A percentile compares a stretch with the other conserved stretches of the same genome.
These are phyloP conservation scores for Suzukiozyma palmioleophila DNA, from an alignment of 1,139 yeast species.

Conservation along the genomic window DNA sequence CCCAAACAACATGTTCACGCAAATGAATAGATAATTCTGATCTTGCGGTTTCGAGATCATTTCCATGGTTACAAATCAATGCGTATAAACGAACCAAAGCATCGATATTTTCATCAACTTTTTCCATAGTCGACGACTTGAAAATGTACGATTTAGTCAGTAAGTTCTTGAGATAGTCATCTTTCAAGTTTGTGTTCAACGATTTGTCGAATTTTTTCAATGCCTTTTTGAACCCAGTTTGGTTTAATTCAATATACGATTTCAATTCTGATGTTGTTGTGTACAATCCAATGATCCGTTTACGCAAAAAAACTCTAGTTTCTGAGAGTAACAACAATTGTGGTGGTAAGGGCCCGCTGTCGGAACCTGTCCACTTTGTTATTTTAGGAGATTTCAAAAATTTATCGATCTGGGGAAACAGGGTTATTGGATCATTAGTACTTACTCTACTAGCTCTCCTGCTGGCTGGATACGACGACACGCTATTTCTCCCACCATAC, in stretches of 20 bases:
- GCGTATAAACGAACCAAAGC: conserved; percentile 36
- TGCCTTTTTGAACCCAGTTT: conserved; percentile 65
- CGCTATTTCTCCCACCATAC: conserved; percentile 1
- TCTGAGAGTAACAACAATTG: conserved; percentile 39
- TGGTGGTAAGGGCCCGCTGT: conserved; percentile 31
- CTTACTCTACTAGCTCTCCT: conserved; percentile 8
- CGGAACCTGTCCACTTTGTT: conserved; percentile 31
- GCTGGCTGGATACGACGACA: conserved; percentile 3
- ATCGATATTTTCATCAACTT: conserved; percentile 40
- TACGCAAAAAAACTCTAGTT: conserved; percentile 49
- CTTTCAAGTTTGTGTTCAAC: conserved; percentile 39
- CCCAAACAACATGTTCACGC: conserved; percentile 74
- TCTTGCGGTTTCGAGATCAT: conserved; percentile 39
- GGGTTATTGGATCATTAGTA: conserved; percentile 15
- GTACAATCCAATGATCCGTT: conserved; percentile 51
- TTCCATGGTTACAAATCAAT: conserved; percentile 38
- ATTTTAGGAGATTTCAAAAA: conserved; percentile 37
- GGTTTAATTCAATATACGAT: conserved; percentile 61
- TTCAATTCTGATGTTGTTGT: conserved; percentile 62
- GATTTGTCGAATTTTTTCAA: conserved; percentile 69
- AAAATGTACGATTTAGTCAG: conserved; percentile 33
- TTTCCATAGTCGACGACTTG: conserved; percentile 34
- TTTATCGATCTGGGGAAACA: conserved; percentile 31
- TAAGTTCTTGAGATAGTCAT: conserved; percentile 29
- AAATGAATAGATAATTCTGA: conserved; percentile 55